phyloP scores from a whole-genome alignment of 495 filamentous ascomycete species.

The Aspergillus incahuasiensis region DNA sequence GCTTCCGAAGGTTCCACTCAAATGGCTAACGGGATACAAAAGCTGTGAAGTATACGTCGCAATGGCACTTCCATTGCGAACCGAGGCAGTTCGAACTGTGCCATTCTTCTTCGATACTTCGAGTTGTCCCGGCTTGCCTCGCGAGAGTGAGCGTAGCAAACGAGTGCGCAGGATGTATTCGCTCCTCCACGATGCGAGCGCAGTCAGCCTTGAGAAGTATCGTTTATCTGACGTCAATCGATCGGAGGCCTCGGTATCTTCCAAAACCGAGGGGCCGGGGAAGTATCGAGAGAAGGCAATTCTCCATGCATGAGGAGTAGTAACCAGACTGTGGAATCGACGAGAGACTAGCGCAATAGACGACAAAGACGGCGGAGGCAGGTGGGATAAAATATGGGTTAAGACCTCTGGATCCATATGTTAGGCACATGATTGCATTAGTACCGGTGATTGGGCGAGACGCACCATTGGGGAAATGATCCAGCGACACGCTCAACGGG shows the following conservation, averaged over 20 bases:
- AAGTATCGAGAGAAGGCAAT: constrained; percentile 87
- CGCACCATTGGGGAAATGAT: constrained; percentile 78
- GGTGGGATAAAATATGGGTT: constrained; percentile 85
- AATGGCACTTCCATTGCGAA: constrained; percentile 53
- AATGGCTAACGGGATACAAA: constrained; percentile 64
- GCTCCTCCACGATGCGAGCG: constrained; percentile 81
- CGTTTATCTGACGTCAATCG: constrained; percentile 60
- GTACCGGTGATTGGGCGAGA: constrained; percentile 8
- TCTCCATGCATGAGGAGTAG: constrained; percentile 85
- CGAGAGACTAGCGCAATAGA: constrained; percentile 76
- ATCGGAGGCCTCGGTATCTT: constrained; percentile 37
- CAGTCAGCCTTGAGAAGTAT: constrained; percentile 72
- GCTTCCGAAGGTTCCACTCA: constrained; percentile 66
- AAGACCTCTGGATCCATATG: constrained; percentile 63
- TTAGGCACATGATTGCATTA: constrained; percentile 19
- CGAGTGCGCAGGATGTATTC: constrained; percentile 88
- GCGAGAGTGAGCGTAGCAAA: constrained; percentile 69
- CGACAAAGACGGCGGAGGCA: constrained; percentile 72
- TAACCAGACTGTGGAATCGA: constrained; percentile 77
- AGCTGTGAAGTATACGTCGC: constrained; percentile 80
- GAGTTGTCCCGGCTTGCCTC: constrained; percentile 66
- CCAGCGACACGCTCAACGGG: constrained; percentile 50
- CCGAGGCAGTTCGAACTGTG: constrained; percentile 40
- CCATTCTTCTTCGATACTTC: constrained; percentile 48
- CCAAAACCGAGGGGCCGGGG: constrained; percentile 58